These are phyloP conservation scores for Hydrangea macrophylla DNA, from an alignment of 148 eudicot species.

Conservation along the genomic window DNA sequence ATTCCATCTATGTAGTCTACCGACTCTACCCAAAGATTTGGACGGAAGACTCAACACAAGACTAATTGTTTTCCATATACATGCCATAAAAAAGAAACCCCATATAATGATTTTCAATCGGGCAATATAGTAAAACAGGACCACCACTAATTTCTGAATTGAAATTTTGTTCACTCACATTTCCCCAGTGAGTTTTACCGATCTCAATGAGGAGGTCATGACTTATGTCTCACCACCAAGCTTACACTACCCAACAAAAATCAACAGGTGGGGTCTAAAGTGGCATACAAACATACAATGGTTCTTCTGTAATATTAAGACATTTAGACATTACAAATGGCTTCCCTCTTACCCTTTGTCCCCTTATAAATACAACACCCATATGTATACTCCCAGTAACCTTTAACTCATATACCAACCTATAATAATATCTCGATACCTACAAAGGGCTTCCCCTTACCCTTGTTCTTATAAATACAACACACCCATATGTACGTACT, in stretches of 20 bases:
- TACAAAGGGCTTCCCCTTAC: conserved; percentile 16
- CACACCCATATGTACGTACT: conserved; percentile 9
- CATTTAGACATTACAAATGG: conserved; percentile 22
- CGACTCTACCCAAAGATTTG: too few species aligned
- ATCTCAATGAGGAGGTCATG: conserved; percentile 3
- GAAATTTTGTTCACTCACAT: too few species aligned
- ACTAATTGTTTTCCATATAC: too few species aligned
- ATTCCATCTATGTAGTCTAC: too few species aligned
- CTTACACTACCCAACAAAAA: conserved; percentile 10
- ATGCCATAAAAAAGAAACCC: too few species aligned
- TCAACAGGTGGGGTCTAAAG: conserved; percentile 26
- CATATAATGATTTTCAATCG: too few species aligned
- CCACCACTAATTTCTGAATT: too few species aligned
- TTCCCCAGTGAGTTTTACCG: conserved; percentile 1
- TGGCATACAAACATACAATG: too few species aligned
- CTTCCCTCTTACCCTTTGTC: background rate
- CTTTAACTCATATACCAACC: conserved; percentile 8
- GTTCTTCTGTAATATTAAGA: conserved; percentile 18
- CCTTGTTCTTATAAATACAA: conserved; percentile 21
- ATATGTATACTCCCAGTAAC: conserved; percentile 16
- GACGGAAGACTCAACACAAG: too few species aligned
- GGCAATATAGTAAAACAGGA: too few species aligned
- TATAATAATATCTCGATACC: too few species aligned
- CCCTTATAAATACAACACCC: conserved; percentile 29
- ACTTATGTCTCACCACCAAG: background rate